Conservation (phyloP, 2,329 filamentous ascomycete genomes). For the Neopestalotiopsis sp. region DNA sequence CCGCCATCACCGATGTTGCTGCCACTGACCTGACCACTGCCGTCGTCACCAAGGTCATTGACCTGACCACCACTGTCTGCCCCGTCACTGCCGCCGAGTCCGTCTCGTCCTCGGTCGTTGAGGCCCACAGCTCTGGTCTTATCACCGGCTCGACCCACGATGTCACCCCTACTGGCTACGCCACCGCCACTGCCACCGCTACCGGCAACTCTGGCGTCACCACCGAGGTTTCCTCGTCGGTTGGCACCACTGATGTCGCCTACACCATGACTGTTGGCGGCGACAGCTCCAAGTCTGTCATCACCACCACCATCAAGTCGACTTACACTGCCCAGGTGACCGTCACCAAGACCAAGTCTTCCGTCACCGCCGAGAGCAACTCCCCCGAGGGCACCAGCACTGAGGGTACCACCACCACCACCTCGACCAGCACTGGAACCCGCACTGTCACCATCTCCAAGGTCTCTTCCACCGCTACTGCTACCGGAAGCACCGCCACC, state of each 20-base stretch:
- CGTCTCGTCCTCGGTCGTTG: slow-evolving; percentile 36
- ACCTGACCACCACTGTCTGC: slow-evolving; percentile 42
- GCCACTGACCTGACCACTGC: slow-evolving; percentile 24
- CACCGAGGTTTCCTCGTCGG: slow-evolving; percentile 15
- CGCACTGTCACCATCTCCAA: slow-evolving; percentile 34
- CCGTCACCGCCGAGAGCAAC: slow-evolving; percentile 10
- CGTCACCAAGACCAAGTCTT: slow-evolving; percentile 18
- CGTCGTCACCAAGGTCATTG: slow-evolving; percentile 40
- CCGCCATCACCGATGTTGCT: slow-evolving; percentile 15
- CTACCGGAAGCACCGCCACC: slow-evolving; percentile 9
- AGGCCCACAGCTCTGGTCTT: slow-evolving; percentile 36
- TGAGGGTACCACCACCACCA: slow-evolving; percentile 34
- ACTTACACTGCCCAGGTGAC: slow-evolving; percentile 35
- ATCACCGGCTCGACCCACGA: slow-evolving; percentile 34
- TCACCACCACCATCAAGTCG: slow-evolving; percentile 36
- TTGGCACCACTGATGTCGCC: slow-evolving; percentile 24
- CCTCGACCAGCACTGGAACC: slow-evolving; percentile 35
- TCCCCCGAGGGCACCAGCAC: slow-evolving; percentile 22
- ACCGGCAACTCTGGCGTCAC: slow-evolving; percentile 19
- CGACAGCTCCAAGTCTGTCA: slow-evolving; percentile 31
- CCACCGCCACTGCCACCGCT: neutral
- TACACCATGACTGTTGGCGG: slow-evolving; percentile 35
- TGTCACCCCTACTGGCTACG: slow-evolving; percentile 20
- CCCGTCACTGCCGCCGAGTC: slow-evolving; percentile 37
- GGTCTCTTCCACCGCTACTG: slow-evolving; percentile 20